Base-by-base conservation (phyloP, 73 alveolate genomes). In the Paramecium pentaurelia region DNA sequence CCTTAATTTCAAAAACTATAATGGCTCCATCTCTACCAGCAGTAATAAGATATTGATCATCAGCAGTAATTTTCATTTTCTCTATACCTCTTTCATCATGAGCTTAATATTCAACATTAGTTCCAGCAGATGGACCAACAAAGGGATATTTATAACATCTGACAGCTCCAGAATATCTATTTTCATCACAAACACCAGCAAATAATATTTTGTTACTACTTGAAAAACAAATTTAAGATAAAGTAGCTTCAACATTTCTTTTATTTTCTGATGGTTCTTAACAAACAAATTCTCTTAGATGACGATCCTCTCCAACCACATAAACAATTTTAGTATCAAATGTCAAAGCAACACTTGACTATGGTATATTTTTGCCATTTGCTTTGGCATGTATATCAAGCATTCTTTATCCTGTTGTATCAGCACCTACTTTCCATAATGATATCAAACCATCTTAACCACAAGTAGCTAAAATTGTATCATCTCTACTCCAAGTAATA, bases 401-500 rank as follows among this genome's bases (percentile, higher is more conserved):
- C 93, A 60, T 92, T 94, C 92, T 47, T 6, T 54, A 68, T 25
- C 73, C 97, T 71, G 42, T 92, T 84, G 93, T 58, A 77, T 94
- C 97, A 47, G 92, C 86, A 73, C 86, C 93, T 10, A 96, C 93
- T 40, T 84, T 95, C 97, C 99, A 96, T 90, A 92, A 95, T 25
- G 87, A 93, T 42, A 98, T 92, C 44, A 95, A 93, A 6, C 99
- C 99, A 84, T 98, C 99, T 93, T 95, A 93, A 18, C 99, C 99
- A 9, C 98, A 95, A 38, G 99, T 96, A 1, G 96, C 96, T 58
- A 98, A 90, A 14, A 96, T 95, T 47, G 98, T 92, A 95, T 98
- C 99, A 86, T 98, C 99, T 75, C 95, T 97, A 32, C 95, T 93
- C 99, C 99, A 98, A 71, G 96, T 84, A 37, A 98, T 94, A 83